Conservation (phyloP, 2,329 filamentous ascomycete genomes). For the Diaporthe eres region DNA sequence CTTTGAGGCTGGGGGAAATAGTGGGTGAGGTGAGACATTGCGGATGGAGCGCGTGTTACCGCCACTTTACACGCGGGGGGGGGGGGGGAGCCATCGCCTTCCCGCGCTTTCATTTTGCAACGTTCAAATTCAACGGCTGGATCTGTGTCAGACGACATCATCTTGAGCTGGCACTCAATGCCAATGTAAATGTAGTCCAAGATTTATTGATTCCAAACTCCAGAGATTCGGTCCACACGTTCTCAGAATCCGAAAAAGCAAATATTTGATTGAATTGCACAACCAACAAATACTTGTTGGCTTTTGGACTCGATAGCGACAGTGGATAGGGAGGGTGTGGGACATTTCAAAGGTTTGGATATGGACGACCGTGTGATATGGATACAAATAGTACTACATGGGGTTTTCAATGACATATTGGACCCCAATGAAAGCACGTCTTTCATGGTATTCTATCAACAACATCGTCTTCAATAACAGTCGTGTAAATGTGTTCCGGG, state of each 20-base stretch:
- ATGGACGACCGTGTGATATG: background rate
- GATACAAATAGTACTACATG: background rate
- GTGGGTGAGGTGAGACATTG: background rate
- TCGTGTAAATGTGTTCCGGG: background rate
- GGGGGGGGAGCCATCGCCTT: background rate
- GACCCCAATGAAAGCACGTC: background rate
- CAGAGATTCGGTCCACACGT: background rate
- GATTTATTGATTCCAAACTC: background rate
- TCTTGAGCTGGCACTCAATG: background rate
- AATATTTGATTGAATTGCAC: background rate
- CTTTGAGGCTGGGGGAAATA: background rate
- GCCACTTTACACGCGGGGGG: background rate
- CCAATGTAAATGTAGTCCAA: background rate
- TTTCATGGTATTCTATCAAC: background rate
- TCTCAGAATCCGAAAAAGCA: background rate
- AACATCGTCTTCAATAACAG: background rate
- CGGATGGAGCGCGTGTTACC: background rate
- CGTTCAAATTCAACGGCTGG: slow-evolving; percentile 5
- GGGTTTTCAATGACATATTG: background rate
- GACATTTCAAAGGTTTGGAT: no score
- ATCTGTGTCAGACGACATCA: background rate
- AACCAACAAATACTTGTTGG: background rate
- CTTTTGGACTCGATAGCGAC: background rate
- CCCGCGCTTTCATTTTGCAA: slow-evolving; percentile 5
- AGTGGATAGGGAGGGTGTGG: no score